phyloP scores from a whole-genome alignment of 257 asterid genomes.

The Asclepias syriaca region DNA sequence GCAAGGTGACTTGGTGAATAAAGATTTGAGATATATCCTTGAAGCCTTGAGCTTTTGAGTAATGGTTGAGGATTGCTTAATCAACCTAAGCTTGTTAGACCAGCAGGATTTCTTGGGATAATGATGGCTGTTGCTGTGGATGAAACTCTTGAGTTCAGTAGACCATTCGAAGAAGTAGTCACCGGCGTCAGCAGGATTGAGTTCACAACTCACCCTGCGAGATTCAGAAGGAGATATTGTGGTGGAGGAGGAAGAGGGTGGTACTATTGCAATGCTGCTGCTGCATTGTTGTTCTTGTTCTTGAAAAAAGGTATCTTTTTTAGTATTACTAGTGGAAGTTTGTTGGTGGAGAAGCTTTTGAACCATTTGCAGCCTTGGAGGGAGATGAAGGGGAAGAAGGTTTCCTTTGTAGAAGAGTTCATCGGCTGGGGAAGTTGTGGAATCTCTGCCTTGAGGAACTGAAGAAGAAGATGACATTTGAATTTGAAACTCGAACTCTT shows the following conservation, averaged over 20 bases:
- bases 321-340: constrained; percentile 18
- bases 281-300: constrained; percentile 16
- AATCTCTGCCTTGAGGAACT: constrained; percentile 22
- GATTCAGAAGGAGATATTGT: constrained; percentile 73
- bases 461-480: constrained; percentile 21
- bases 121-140: constrained; percentile 12
- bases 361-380: constrained; percentile 59
- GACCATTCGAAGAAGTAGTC: constrained; percentile 75
- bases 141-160: constrained; percentile 43
- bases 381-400: constrained; percentile 83
- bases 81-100: constrained; percentile 40
- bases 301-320: constrained; percentile 11
- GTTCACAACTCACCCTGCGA: constrained; percentile 67
- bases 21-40: constrained; percentile 28
- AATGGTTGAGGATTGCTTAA: constrained; percentile 26
- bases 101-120: constrained; percentile 42
- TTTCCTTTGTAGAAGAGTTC: constrained; percentile 85
- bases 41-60: constrained; percentile 40
- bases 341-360: constrained; percentile 31
- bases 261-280: constrained; percentile 27
- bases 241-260: constrained; percentile 37
- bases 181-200: constrained; percentile 31
- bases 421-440: constrained; percentile 61
- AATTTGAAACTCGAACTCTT: constrained; percentile 76
- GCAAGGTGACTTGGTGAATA: constrained; percentile 37